Evolutionary conservation across 176 grass and related monocot species (phyloP).

Genomic region (Oryza coarctata): DNA sequence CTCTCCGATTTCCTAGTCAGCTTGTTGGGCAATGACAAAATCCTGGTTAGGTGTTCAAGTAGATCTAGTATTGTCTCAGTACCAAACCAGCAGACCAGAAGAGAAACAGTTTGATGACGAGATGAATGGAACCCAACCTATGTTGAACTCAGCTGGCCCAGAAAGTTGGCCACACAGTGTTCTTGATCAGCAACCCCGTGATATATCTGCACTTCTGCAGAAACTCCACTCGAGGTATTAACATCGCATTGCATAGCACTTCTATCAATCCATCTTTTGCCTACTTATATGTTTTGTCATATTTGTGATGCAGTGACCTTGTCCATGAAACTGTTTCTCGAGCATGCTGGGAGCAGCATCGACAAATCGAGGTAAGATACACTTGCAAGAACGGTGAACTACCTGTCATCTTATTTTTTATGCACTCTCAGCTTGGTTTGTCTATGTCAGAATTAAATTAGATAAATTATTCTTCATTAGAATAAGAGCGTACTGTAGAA

Average conservation of each 20-base stretch:
- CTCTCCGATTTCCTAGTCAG: slow-evolving; percentile 62
- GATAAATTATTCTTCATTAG: background rate
- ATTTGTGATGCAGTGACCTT: slow-evolving; percentile 69
- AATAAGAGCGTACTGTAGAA: too few relatives aligned
- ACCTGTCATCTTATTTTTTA: background rate
- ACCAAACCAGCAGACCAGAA: slow-evolving; percentile 69
- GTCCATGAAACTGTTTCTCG: slow-evolving; percentile 88
- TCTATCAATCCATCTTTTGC: background rate
- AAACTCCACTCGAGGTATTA: slow-evolving; percentile 93
- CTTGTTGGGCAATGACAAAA: slow-evolving; percentile 95
- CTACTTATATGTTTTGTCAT: slow-evolving; percentile 5
- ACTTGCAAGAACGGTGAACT: slow-evolving; percentile 19
- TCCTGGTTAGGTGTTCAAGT: slow-evolving; percentile 95
- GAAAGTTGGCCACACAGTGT: slow-evolving; percentile 91
- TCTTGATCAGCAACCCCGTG: slow-evolving; percentile 86
- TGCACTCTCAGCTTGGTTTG: background rate
- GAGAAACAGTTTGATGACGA: slow-evolving; percentile 74
- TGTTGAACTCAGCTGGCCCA: slow-evolving; percentile 46
- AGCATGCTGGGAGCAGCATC: slow-evolving; percentile 88
- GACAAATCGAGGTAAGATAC: slow-evolving; percentile 77
- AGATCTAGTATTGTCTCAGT: slow-evolving; percentile 68
- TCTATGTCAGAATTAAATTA: slow-evolving; percentile 3
- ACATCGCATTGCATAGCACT: slow-evolving; percentile 22
- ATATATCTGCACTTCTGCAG: slow-evolving; percentile 89
- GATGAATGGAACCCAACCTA: slow-evolving; percentile 66